Evolutionary conservation across 1,284 basidiomycete genomes (phyloP).

Genomic region (Rhodotorula sp.): DNA sequence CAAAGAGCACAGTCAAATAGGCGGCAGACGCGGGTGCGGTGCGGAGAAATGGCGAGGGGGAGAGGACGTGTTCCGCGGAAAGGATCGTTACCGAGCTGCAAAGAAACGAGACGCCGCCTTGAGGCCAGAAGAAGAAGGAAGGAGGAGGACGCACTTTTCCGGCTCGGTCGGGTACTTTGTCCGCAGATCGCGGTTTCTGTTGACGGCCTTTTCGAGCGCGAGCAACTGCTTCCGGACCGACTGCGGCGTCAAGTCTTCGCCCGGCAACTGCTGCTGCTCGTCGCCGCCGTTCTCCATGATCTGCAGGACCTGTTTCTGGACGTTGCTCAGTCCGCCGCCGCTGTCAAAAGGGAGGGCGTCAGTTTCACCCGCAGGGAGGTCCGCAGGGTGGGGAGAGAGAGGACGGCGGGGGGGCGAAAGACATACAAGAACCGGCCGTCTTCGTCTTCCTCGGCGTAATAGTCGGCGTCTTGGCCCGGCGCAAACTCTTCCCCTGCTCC

Average conservation of each 20-base stretch:
- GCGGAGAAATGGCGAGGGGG: too few relatives aligned
- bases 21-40: too few relatives aligned
- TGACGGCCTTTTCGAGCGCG: constrained; percentile 79
- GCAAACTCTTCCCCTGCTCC: constrained; percentile 35
- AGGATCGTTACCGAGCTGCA: too few relatives aligned
- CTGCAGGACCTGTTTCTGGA: constrained; percentile 85
- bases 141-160: constrained; percentile 63
- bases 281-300: constrained; percentile 68
- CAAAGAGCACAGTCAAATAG: neutral
- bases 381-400: neutral
- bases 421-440: constrained; percentile 74
- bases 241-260: constrained; percentile 65
- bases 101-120: too few relatives aligned
- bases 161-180: constrained; percentile 85
- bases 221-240: constrained; percentile 71
- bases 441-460: constrained; percentile 83
- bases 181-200: constrained; percentile 87
- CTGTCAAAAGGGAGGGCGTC: neutral
- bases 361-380: neutral
- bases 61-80: too few relatives aligned
- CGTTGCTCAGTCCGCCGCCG: constrained; percentile 80
- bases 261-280: constrained; percentile 55
- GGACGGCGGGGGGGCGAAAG: neutral
- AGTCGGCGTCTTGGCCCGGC: constrained; percentile 77
- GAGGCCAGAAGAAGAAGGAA: neutral